These are phyloP conservation scores for Gryganskiella cystojenkinii DNA, from an alignment of 192 early-diverging fungal species.

Conservation along the genomic window DNA sequence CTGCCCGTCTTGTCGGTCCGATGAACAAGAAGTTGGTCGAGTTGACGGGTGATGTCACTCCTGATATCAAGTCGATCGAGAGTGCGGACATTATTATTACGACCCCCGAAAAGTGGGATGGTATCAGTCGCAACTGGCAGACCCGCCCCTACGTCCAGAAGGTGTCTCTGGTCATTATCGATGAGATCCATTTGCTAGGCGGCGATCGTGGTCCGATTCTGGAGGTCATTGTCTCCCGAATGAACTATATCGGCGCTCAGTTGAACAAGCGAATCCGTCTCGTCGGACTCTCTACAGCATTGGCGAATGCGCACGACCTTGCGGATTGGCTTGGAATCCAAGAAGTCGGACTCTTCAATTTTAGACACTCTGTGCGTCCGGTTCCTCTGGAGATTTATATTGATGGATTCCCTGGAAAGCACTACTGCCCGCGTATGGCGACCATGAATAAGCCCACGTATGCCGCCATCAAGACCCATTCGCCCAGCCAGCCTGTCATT, in stretches of 20 bases:
- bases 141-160: constrained; percentile 88
- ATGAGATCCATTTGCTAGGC: constrained; percentile 98
- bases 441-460: constrained; percentile 99
- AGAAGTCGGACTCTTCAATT: constrained; percentile 92
- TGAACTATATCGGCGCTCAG: constrained; percentile 95
- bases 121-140: constrained; percentile 93
- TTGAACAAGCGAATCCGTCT: constrained; percentile 83
- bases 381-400: constrained; percentile 98
- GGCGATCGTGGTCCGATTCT: constrained; percentile 97
- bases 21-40: constrained; percentile 92
- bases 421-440: constrained; percentile 98
- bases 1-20: constrained; percentile 67
- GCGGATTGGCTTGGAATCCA: constrained; percentile 97
- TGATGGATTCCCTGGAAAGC: constrained; percentile 95
- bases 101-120: constrained; percentile 99
- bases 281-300: constrained; percentile 94
- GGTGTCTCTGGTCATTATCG: constrained; percentile 95
- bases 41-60: constrained; percentile 95
- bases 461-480: constrained; percentile 93
- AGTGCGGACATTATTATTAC: constrained; percentile 97
- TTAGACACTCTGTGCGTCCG: constrained; percentile 95
- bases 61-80: constrained; percentile 88
- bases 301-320: constrained; percentile 96
- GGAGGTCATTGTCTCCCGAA: constrained; percentile 97
- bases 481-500: constrained; percentile 92